A percentile compares a stretch with the other conserved stretches of the same genome.
phyloP scores from a whole-genome alignment of 345 rosid genomes.

The Abelmoschus esculentus region DNA sequence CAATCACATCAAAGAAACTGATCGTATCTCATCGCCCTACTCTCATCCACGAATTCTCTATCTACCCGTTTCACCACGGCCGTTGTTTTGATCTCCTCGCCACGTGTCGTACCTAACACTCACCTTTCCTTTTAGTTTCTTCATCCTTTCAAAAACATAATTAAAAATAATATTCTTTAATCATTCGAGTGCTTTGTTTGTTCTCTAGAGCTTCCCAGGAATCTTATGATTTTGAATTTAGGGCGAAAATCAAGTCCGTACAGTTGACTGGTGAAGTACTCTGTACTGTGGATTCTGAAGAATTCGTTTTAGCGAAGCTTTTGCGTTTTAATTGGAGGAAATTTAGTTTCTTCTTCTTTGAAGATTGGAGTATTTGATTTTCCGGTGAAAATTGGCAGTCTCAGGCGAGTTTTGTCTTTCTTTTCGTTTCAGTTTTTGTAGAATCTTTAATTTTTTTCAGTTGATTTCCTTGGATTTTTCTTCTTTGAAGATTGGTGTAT shows the following conservation, averaged over 20 bases:
- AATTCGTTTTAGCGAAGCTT: background rate
- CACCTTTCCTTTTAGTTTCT: slow-evolving; percentile 23
- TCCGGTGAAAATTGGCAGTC: background rate
- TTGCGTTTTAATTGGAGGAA: background rate
- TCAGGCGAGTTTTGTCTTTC: slow-evolving; percentile 4
- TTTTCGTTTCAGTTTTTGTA: slow-evolving; percentile 4
- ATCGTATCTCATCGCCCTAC: slow-evolving; percentile 53
- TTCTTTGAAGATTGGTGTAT: slow-evolving; percentile 2
- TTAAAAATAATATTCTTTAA: slow-evolving; percentile 1
- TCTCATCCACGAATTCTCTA: slow-evolving; percentile 86
- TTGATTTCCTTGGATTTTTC: slow-evolving; percentile 5
- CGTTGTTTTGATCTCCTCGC: slow-evolving; percentile 30
- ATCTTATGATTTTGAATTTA: no score
- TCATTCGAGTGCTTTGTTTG: slow-evolving; percentile 17
- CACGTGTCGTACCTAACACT: slow-evolving; percentile 44
- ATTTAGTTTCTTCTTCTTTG: slow-evolving; percentile 10
- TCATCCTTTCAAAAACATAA: slow-evolving; percentile 12
- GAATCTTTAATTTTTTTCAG: background rate
- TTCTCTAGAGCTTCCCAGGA: slow-evolving; percentile 15
- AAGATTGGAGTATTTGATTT: slow-evolving; percentile 12
- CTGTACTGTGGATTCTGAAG: slow-evolving; percentile 12
- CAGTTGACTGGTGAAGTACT: background rate
- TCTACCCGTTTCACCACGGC: slow-evolving; percentile 21
- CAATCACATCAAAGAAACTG: slow-evolving; percentile 51
- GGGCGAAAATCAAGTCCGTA: no score